phyloP scores from a whole-genome alignment of 1,284 basidiomycete genomes.

The Calocybe gambosa region DNA sequence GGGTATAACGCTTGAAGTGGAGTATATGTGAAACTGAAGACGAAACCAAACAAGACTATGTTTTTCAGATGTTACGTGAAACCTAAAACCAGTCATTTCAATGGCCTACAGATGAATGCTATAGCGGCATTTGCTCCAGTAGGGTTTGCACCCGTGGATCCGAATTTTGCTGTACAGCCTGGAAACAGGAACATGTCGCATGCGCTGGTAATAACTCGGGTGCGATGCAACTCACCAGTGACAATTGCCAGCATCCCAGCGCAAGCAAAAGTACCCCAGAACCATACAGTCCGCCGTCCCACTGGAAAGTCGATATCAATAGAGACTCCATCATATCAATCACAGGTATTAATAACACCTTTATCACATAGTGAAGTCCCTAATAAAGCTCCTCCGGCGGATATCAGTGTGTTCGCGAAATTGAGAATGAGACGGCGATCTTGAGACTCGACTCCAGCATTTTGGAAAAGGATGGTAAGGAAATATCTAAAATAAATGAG shows the following conservation, averaged over 20 bases:
- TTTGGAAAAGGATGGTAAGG: slow-evolving; percentile 35
- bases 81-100: slow-evolving; percentile 19
- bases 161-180: slow-evolving; percentile 38
- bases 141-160: slow-evolving; percentile 29
- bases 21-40: slow-evolving; percentile 44
- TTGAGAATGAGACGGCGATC: slow-evolving; percentile 47
- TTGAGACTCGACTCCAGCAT: slow-evolving; percentile 34
- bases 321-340: not conserved
- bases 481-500: slow-evolving; percentile 27
- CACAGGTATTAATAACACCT: slow-evolving; percentile 12
- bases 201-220: too few species aligned
- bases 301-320: slow-evolving; percentile 19
- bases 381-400: slow-evolving; percentile 43
- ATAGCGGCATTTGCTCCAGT: slow-evolving; percentile 36
- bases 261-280: slow-evolving; percentile 36
- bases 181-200: not conserved
- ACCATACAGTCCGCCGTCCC: slow-evolving; percentile 39
- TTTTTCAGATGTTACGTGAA: slow-evolving; percentile 13
- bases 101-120: slow-evolving; percentile 35
- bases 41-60: slow-evolving; percentile 44
- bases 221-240: slow-evolving; percentile 22
- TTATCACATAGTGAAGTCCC: slow-evolving; percentile 44
- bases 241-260: slow-evolving; percentile 33
- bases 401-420: slow-evolving; percentile 48
- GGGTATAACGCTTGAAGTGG: slow-evolving; percentile 53